A percentile compares a stretch with the other conserved stretches of the same genome.
These are phyloP conservation scores for Leishmania guyanensis DNA, from an alignment of 208 protist genomes.

Conservation along the genomic window DNA sequence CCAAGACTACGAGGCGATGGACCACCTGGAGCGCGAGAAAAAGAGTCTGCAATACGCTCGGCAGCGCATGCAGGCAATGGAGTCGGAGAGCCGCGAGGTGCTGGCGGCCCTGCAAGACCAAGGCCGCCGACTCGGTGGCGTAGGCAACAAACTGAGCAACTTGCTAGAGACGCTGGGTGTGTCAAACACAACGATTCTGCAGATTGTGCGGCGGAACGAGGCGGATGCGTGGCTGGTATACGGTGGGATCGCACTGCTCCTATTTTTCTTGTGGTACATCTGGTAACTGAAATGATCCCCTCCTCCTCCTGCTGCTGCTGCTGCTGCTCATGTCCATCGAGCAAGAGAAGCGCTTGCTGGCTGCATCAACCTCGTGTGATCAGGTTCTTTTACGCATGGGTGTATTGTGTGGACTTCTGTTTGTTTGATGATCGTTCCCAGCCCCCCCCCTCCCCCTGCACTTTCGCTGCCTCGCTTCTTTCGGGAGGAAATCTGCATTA, in stretches of 20 bases:
- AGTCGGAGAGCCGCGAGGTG: slow-evolving; percentile 66
- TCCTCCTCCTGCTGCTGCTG: neutral
- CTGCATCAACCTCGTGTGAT: neutral
- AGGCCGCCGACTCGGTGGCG: slow-evolving; percentile 55
- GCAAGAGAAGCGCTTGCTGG: neutral
- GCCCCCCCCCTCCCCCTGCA: neutral
- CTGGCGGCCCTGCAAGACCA: slow-evolving; percentile 71
- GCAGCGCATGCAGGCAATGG: slow-evolving; percentile 66
- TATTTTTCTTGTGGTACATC: slow-evolving; percentile 80
- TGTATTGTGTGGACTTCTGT: neutral
- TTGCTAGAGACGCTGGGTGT: slow-evolving; percentile 81
- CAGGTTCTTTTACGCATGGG: neutral
- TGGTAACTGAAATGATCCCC: slow-evolving; percentile 17
- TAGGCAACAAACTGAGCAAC: slow-evolving; percentile 57
- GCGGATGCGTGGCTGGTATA: slow-evolving; percentile 85
- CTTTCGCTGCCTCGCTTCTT: neutral
- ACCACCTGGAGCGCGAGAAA: slow-evolving; percentile 60
- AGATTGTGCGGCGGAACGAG: slow-evolving; percentile 83
- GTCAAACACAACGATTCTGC: slow-evolving; percentile 75
- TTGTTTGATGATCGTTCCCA: too few species aligned
- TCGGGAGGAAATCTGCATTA: neutral
- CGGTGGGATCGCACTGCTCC: slow-evolving; percentile 53
- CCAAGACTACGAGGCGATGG: slow-evolving; percentile 46
- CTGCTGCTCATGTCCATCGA: neutral
- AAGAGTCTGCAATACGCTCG: slow-evolving; percentile 71